Evolutionary conservation across 352 stramenopile species (phyloP).

Genomic region (Phytophthora cajani): DNA sequence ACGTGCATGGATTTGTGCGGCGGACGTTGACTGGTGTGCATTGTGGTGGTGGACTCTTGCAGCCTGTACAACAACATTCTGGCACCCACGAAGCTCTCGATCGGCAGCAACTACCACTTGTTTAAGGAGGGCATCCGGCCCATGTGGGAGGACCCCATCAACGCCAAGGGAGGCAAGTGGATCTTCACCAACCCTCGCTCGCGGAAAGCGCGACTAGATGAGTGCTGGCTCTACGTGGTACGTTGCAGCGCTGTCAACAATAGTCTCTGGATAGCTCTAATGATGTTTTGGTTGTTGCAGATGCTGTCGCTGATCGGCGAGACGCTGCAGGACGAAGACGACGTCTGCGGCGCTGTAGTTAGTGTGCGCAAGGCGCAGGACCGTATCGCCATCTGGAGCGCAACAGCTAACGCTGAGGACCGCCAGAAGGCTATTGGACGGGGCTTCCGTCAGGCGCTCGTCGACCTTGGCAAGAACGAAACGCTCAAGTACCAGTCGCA

Average conservation of each 20-base stretch:
- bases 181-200: constrained; percentile 96
- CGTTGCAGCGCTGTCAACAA: constrained; percentile 8
- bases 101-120: constrained; percentile 97
- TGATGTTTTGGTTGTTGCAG: constrained; percentile 34
- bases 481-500: constrained; percentile 91
- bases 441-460: constrained; percentile 80
- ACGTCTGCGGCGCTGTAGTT: constrained; percentile 96
- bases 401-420: constrained; percentile 76
- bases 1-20: not conserved
- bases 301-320: constrained; percentile 96
- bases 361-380: constrained; percentile 95
- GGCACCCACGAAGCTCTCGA: constrained; percentile 85
- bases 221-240: constrained; percentile 97
- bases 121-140: constrained; percentile 97
- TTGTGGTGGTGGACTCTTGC: constrained; percentile 1
- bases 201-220: constrained; percentile 92
- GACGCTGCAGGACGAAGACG: constrained; percentile 93
- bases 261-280: constrained; percentile 4
- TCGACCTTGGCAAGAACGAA: constrained; percentile 89
- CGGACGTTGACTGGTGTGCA: constrained; percentile 5
- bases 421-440: constrained; percentile 83
- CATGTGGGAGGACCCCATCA: constrained; percentile 97
- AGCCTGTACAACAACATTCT: constrained; percentile 96
- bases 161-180: constrained; percentile 97
- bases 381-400: constrained; percentile 96